Evolutionary conservation across 495 filamentous ascomycete genomes (phyloP), one percentile per base, ranked within the genome.

Genomic region (Penicillium antarcticum): DNA sequence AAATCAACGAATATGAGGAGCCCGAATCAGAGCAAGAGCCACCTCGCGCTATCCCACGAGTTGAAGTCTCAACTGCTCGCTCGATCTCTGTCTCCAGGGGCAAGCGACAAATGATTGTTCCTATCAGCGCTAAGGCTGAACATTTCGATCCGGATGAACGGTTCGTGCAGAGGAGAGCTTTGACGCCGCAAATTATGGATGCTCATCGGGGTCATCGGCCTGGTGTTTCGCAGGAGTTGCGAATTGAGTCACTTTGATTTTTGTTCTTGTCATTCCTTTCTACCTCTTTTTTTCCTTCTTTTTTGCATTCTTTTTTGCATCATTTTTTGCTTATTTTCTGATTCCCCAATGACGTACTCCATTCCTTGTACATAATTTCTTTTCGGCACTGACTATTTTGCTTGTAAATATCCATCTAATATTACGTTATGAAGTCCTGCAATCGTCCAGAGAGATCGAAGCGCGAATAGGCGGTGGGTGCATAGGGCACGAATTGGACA

Each of bases 1-100:
- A 34, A n/a, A n/a, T 37, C 24, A 48, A 53, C 5, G 53, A 55
- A 7, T 19, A 40, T 12, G 50, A 56, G 13, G 34, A 61, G 29
- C 14, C 26, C 41, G 55, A 55, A 16, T 37, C 41, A 4, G 34
- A 46, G 23, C 42, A 42, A 18, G 37, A 35, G 36, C 19, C 46
- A 14, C n/a, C 10, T 17, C 36, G 42, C 11, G 37, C 51, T 3
- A 45, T 57, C 9, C 69, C 67, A 5, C 63, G 46, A 0, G 56
- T 74, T 17, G 65, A 74, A 39, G 56, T 77, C 23, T 75, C 74
- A 2, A 67, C 64, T 26, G 74, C 74, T 5, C 55, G 70, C 12
- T 74, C 74, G 9, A 52, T 77, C 13, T 75, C 72, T 12, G 67
- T 77, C 1, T 69, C 68, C 0, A 58, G 60, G 17, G 65, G 62